Evolutionary conservation across 345 rosid species (phyloP), one percentile per base, ranked within the genome.

Genomic region (Ceriops tagal): DNA sequence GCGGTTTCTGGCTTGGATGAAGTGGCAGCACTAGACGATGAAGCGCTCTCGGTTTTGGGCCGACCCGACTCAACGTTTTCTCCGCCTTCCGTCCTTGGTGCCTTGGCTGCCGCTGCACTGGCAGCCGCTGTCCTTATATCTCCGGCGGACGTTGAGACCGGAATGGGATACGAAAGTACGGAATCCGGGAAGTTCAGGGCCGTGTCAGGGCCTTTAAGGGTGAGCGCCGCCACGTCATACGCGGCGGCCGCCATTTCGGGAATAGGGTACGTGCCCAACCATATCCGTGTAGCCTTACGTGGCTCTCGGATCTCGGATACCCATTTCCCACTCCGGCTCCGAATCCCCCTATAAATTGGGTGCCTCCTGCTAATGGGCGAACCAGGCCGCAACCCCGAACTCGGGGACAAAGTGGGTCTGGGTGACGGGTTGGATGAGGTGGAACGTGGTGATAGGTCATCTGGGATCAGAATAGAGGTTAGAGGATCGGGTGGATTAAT

Each of bases 281-380:
- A 89, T 18, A 87, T 82, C 8, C 96, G 78, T 1, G 84, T 87
- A 30, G 89, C 77, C 64, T 87, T 87, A 66, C 89, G 87, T 27
- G 96, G 96, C 83, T 87, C 89, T 32, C 96, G 77, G 62, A 87
- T 86, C 82, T 89, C 96, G 3, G 96, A 89, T 1, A 89, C 96
- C 89, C 90, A 83, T 85, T 87, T 81, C 11, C 98, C 92, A 30
- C 89, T 88, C 70, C 98, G 76, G 51, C 77, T 68, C 55, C 98
- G 73, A 35, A 92, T 80, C 5, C 96, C 96, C 19, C 83, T 72
- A 73, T 76, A 90, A 5, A 3, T 21, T 3, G 89, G 76, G 8
- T 82, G 86, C 61, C 83, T 77, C 3, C 88, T 80, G 47, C 77
- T 53, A 1, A 71, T 68, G n/a, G 24, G 24, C 4, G 24, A 15